Conservation (phyloP, 495 filamentous ascomycete species). For the Friedmanniomyces simplex region DNA sequence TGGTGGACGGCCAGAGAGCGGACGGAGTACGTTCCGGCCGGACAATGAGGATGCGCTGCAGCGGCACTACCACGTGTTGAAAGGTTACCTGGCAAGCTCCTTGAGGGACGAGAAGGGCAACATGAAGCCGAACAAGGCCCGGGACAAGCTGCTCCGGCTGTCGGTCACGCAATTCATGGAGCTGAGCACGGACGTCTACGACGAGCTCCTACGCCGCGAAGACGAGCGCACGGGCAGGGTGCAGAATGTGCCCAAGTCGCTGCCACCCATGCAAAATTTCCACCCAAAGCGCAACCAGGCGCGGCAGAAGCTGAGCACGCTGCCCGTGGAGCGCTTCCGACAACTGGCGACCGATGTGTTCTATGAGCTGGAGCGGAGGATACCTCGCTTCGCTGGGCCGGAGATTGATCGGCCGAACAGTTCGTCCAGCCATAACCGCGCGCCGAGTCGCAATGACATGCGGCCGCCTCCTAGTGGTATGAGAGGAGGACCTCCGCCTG, state of each 20-base stretch:
- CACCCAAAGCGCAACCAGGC: slow-evolving; percentile 97
- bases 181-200: slow-evolving; percentile 93
- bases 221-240: slow-evolving; percentile 43
- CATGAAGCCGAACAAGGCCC: slow-evolving; percentile 70
- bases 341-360: slow-evolving; percentile 94
- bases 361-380: slow-evolving; percentile 82
- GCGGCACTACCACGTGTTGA: slow-evolving; percentile 74
- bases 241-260: slow-evolving; percentile 53
- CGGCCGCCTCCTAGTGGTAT: slow-evolving; percentile 12
- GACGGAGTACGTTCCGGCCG: slow-evolving; percentile 33
- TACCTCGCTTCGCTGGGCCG: slow-evolving; percentile 63
- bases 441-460: slow-evolving; percentile 37
- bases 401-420: slow-evolving; percentile 61
- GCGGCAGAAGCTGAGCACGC: slow-evolving; percentile 79
- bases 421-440: slow-evolving; percentile 46
- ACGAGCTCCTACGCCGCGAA: slow-evolving; percentile 84
- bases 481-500: slow-evolving; percentile 8
- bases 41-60: slow-evolving; percentile 52
- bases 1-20: slow-evolving; percentile 28
- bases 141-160: slow-evolving; percentile 83
- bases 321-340: slow-evolving; percentile 72
- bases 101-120: slow-evolving; percentile 64
- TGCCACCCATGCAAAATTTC: slow-evolving; percentile 75
- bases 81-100: slow-evolving; percentile 59
- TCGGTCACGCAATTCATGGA: slow-evolving; percentile 92